These are phyloP conservation scores for Parasitella parasitica DNA, from an alignment of 371 early-diverging fungal genomes.

Conservation along the genomic window DNA sequence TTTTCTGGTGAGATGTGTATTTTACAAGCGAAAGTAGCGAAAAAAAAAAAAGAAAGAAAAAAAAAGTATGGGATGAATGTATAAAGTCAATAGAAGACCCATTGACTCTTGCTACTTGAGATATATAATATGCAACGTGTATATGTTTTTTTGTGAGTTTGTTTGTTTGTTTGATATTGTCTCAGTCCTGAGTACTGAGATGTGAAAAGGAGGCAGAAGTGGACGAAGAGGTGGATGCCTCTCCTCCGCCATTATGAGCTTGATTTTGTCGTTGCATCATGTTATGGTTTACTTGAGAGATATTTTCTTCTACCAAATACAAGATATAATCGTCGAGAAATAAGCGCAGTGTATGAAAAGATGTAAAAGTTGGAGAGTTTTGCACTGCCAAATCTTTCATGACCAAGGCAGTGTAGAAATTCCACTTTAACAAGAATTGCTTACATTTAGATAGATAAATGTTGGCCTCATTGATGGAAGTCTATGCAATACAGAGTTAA, in stretches of 20 bases:
- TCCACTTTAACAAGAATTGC: constrained; percentile 59
- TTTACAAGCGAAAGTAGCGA: no score
- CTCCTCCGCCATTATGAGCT: neutral
- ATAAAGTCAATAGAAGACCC: neutral
- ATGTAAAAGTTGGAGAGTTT: constrained; percentile 38
- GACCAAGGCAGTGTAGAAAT: constrained; percentile 40
- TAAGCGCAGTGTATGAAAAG: constrained; percentile 42
- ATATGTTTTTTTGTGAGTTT: neutral
- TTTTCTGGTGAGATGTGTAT: neutral
- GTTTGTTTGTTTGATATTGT: neutral
- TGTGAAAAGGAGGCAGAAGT: neutral
- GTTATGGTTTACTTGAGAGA: constrained; percentile 36
- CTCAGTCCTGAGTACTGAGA: neutral
- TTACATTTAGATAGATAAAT: constrained; percentile 42
- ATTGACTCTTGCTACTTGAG: neutral
- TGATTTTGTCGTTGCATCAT: constrained; percentile 10
- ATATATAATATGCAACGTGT: neutral
- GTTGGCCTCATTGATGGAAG: constrained; percentile 21
- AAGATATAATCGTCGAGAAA: constrained; percentile 59
- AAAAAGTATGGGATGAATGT: neutral
- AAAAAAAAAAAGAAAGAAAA: neutral
- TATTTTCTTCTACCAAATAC: constrained; percentile 51
- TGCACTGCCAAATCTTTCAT: constrained; percentile 48
- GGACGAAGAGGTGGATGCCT: neutral
- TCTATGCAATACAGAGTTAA: neutral